These are phyloP conservation scores for Talaromyces sp. DNA, from an alignment of 2,329 filamentous ascomycete genomes.

Conservation along the genomic window DNA sequence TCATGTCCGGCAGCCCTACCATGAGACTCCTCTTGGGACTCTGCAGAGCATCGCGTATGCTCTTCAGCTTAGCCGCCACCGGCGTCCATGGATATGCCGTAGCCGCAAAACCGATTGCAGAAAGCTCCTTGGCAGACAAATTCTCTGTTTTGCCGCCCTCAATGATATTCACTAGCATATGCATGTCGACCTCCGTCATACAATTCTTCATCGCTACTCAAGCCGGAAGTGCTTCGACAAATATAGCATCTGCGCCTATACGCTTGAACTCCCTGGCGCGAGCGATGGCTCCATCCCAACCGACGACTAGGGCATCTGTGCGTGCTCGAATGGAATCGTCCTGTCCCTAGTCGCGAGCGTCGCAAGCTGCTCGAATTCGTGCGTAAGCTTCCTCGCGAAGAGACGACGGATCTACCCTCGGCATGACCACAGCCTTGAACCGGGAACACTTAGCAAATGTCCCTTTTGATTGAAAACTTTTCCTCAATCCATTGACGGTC, in stretches of 20 bases:
- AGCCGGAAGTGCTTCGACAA: slow-evolving; percentile 41
- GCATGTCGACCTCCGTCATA: slow-evolving; percentile 36
- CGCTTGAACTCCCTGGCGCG: slow-evolving; percentile 40
- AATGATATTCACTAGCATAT: slow-evolving; percentile 45
- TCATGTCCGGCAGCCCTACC: slow-evolving; percentile 41
- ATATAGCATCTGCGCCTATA: slow-evolving; percentile 41
- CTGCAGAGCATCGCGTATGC: slow-evolving; percentile 28
- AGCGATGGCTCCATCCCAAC: slow-evolving; percentile 38
- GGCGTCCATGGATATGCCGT: slow-evolving; percentile 18
- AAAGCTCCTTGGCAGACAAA: slow-evolving; percentile 36
- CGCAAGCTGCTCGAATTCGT: slow-evolving; percentile 27
- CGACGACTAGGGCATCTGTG: slow-evolving; percentile 27
- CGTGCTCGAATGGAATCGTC: slow-evolving; percentile 35
- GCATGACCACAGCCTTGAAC: slow-evolving; percentile 41
- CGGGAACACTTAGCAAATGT: background rate
- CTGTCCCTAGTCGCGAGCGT: slow-evolving; percentile 26
- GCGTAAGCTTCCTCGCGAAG: slow-evolving; percentile 24
- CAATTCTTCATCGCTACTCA: slow-evolving; percentile 36
- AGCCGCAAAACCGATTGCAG: slow-evolving; percentile 36
- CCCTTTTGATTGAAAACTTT: no score
- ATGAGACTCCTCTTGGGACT: slow-evolving; percentile 43
- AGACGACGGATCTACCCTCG: slow-evolving; percentile 32
- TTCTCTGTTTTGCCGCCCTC: slow-evolving; percentile 43
- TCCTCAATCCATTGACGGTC: background rate
- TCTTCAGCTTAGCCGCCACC: slow-evolving; percentile 17